Base-by-base conservation (phyloP, 441 rosid species). In the Brassica balearica region DNA sequence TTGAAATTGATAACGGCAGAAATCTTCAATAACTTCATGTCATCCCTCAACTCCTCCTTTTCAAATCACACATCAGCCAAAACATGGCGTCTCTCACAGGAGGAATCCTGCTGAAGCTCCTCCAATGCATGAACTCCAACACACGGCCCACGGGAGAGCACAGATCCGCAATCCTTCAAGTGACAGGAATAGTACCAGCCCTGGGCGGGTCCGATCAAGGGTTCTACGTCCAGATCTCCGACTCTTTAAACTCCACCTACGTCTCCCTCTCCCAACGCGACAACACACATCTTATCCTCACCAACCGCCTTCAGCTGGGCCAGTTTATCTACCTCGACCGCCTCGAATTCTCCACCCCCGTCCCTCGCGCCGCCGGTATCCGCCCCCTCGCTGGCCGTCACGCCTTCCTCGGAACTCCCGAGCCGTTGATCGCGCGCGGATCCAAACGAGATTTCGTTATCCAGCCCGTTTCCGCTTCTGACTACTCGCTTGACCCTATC, bases 161-260 rank as follows among this genome's bases (percentile, higher is more conserved):
- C 90, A 92, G 97, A 77, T 91, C 90, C 27, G 80, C 99, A 19
- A 89, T 85, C 69, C 89, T 95, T 67, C 97, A 95, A 78, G 92
- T 95, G 74, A 87, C 91, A 36, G 96, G 97, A 73, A 92, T 93
- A 2, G 97, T 95, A 27, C 99, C 97, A 1, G 96, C 97, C 46
- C 94, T 92, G 2, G 88, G 97, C 14, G 96, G 90, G 6, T 88
- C 97, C 64, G 93, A 92, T 73, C 93, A 90, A 72, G 99, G 97
- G 55, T 95, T 91, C 89, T 91, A 85, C 80, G 94, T 95, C 15
- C 95, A 95, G 77, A 93, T 95, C 80, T 95, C 97, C 10, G 97
- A 95, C 67, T 95, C 99, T 62, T 89, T 91, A 72, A 91, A 95
- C 84, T 95, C 99, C 75, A 92, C 99, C 58, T 95, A 95, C 74